A percentile compares a stretch with the other conserved stretches of the same genome.
Evolutionary conservation across 352 stramenopile genomes (phyloP).

Genomic region (Hyphochytrium catenoides): DNA sequence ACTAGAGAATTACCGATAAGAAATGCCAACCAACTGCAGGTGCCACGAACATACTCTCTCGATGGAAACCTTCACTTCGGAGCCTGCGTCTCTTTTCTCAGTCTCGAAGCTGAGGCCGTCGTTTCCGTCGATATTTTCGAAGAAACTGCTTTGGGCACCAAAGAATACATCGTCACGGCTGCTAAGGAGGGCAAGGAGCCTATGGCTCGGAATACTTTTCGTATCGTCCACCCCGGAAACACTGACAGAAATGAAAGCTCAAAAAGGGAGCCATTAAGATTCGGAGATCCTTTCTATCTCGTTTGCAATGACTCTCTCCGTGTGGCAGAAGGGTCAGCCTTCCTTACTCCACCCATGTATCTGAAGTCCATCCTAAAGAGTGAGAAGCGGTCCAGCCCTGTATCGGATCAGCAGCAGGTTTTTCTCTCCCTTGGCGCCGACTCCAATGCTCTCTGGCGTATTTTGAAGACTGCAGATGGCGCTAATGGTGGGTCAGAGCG

Average conservation of each 20-base stretch:
- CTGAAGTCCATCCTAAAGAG: conserved; percentile 53
- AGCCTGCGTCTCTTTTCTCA: conserved; percentile 23
- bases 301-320: conserved; percentile 48
- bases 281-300: conserved; percentile 51
- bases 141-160: conserved; percentile 40
- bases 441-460: conserved; percentile 42
- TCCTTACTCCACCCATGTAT: conserved; percentile 38
- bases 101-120: conserved; percentile 21
- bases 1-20: too few species aligned
- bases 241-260: conserved; percentile 5
- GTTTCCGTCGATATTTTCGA: conserved; percentile 51
- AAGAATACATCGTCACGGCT: conserved; percentile 36
- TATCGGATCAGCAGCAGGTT: conserved; percentile 53
- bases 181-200: conserved; percentile 7
- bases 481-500: conserved; percentile 33
- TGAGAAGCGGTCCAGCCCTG: conserved; percentile 52
- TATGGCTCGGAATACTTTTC: conserved; percentile 33
- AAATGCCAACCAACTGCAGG: too few species aligned
- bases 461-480: conserved; percentile 22
- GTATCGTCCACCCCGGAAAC: too few species aligned
- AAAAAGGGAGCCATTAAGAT: conserved; percentile 17
- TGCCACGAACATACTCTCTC: conserved; percentile 21
- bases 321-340: conserved; percentile 36
- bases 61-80: conserved; percentile 20
- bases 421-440: conserved; percentile 31